phyloP scores from a whole-genome alignment of 2,329 filamentous ascomycete species.

The Sporothrix inflata region DNA sequence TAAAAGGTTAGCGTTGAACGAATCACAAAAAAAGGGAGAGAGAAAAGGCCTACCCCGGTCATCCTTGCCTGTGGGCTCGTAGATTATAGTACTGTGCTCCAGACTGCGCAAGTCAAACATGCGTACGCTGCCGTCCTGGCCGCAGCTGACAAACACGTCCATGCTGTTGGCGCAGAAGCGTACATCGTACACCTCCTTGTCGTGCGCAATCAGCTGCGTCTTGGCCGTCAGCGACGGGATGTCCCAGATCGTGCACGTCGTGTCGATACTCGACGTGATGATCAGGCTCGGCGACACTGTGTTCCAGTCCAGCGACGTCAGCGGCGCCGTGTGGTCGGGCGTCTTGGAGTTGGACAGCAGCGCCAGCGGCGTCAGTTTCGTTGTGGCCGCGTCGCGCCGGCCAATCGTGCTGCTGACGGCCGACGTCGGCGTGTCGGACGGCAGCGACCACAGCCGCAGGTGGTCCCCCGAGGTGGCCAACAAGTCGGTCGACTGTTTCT shows the following conservation, averaged over 20 bases:
- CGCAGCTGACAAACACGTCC: constrained; percentile 98
- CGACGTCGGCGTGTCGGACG: constrained; percentile 64
- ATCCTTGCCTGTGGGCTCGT: constrained; percentile 90
- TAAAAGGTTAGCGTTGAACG: background rate
- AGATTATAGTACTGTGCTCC: constrained; percentile 98
- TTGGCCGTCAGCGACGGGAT: constrained; percentile 97
- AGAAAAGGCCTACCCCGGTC: constrained; percentile 60
- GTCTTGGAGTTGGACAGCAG: constrained; percentile 97
- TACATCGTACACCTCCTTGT: constrained; percentile 98
- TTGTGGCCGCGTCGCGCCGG: constrained; percentile 58
- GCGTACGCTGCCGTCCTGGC: constrained; percentile 93
- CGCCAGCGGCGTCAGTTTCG: constrained; percentile 89
- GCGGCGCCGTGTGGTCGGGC: constrained; percentile 92
- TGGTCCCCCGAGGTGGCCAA: constrained; percentile 95
- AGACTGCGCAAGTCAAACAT: constrained; percentile 98
- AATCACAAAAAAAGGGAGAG: background rate
- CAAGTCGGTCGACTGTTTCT: constrained; percentile 93
- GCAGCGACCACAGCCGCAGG: constrained; percentile 89
- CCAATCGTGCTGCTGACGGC: constrained; percentile 52
- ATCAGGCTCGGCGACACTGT: constrained; percentile 95
- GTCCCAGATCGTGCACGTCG: constrained; percentile 99
- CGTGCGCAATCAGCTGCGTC: constrained; percentile 96
- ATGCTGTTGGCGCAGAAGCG: constrained; percentile 97
- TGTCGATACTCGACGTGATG: constrained; percentile 98
- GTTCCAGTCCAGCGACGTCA: constrained; percentile 98